Percentiles rank a stretch among this genome's conserved stretches.
Evolutionary conservation across 441 rosid genomes (phyloP).

Genomic region (Gossypium aridum): DNA sequence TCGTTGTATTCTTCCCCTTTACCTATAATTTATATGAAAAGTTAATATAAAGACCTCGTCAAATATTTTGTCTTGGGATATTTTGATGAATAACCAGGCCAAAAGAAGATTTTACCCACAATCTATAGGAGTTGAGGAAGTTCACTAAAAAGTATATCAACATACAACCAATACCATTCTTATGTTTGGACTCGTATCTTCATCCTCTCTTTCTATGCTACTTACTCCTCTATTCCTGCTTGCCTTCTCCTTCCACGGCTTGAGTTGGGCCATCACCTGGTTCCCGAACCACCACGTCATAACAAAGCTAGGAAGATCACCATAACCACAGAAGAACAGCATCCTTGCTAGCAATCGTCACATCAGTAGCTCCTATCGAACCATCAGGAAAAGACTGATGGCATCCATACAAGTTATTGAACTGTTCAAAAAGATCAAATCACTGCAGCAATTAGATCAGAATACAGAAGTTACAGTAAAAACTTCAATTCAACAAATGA

Average conservation of each 20-base stretch:
- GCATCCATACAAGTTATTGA: background rate
- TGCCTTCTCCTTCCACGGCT: background rate
- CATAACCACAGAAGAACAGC: background rate
- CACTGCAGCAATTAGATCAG: background rate
- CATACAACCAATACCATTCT: no score
- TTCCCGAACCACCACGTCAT: background rate
- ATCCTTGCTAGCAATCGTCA: background rate
- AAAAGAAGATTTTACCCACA: no score
- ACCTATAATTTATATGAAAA: no score
- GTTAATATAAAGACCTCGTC: no score
- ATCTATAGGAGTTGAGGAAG: no score
- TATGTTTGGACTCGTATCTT: no score
- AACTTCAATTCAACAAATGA: background rate
- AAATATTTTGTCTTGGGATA: no score
- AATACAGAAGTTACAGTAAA: background rate
- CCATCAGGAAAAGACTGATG: background rate
- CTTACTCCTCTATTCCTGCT: background rate
- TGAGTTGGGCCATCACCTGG: background rate
- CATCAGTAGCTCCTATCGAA: background rate
- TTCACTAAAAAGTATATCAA: no score
- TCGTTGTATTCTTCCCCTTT: no score
- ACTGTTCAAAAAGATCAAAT: background rate
- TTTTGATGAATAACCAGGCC: no score
- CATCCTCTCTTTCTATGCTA: no score
- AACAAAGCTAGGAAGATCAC: background rate